Percentiles rank a stretch among this genome's conserved stretches.
phyloP scores from a whole-genome alignment of 768 basidiomycete species.

The Russula griseocarnosa region DNA sequence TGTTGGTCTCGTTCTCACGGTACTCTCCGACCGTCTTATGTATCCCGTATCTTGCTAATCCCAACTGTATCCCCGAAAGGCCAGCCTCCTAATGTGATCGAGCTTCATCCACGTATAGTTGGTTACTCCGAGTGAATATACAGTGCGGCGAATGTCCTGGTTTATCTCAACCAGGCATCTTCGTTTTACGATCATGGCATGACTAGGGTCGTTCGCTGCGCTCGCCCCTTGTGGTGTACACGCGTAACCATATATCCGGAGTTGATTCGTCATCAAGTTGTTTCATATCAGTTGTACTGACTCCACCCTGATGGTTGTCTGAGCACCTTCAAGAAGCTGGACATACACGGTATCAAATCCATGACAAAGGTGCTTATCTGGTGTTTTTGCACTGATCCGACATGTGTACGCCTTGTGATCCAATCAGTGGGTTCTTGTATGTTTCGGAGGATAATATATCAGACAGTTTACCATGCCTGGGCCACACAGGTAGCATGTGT shows the following conservation, averaged over 20 bases:
- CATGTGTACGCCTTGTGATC: neutral
- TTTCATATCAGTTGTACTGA: neutral
- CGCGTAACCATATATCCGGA: too few species aligned
- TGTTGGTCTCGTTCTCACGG: neutral
- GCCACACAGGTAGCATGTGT: neutral
- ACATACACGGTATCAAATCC: neutral
- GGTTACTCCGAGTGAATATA: neutral
- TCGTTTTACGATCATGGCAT: neutral
- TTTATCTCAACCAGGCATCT: neutral
- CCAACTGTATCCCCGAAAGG: neutral
- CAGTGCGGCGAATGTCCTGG: neutral
- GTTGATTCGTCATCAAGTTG: neutral
- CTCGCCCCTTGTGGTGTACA: neutral
- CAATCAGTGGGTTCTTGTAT: neutral
- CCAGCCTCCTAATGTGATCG: neutral
- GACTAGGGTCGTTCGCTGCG: neutral
- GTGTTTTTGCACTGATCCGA: too few species aligned
- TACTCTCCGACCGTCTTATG: neutral
- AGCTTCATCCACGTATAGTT: neutral
- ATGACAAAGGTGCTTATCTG: neutral
- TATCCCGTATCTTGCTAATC: too few species aligned
- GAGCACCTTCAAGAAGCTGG: too few species aligned
- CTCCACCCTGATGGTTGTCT: neutral
- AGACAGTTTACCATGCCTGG: neutral
- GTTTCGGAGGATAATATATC: neutral